A percentile compares a stretch with the other conserved stretches of the same genome.
phyloP scores from a whole-genome alignment of 345 rosid genomes.

The Heritiera littoralis region DNA sequence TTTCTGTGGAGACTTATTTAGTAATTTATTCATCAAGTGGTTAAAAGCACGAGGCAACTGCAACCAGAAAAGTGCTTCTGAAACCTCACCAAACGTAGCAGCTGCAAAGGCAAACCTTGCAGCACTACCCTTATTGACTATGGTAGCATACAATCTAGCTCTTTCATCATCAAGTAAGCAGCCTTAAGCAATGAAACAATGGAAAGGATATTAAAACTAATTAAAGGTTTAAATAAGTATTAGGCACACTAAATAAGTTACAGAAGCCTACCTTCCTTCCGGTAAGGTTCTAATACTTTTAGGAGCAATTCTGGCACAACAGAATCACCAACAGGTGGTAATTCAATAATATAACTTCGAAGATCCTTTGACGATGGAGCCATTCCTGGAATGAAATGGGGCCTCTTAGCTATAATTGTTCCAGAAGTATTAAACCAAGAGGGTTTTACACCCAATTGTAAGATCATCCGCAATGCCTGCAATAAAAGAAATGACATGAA shows the following conservation, averaged over 20 bases:
- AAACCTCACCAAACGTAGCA: slow-evolving; percentile 84
- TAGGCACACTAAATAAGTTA: slow-evolving; percentile 17
- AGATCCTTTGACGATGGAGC: slow-evolving; percentile 71
- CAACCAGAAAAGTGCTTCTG: slow-evolving; percentile 95
- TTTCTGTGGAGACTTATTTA: slow-evolving; percentile 54
- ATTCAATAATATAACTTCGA: slow-evolving; percentile 80
- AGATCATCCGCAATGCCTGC: slow-evolving; percentile 93
- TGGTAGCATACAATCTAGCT: slow-evolving; percentile 77
- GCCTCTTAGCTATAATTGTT: slow-evolving; percentile 68
- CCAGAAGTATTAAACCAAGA: slow-evolving; percentile 93
- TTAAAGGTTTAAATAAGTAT: slow-evolving; percentile 16
- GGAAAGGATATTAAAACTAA: slow-evolving; percentile 23
- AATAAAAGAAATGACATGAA: slow-evolving; percentile 25
- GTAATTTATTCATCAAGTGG: slow-evolving; percentile 66
- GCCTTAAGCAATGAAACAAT: slow-evolving; percentile 46
- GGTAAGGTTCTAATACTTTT: slow-evolving; percentile 89
- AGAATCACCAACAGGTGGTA: slow-evolving; percentile 78
- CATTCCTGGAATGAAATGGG: slow-evolving; percentile 70
- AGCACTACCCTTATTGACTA: slow-evolving; percentile 74
- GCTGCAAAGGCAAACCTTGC: slow-evolving; percentile 95
- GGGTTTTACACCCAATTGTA: slow-evolving; percentile 92
- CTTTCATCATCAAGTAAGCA: slow-evolving; percentile 89
- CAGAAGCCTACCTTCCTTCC: slow-evolving; percentile 62
- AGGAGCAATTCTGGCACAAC: slow-evolving; percentile 98
- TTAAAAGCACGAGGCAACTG: slow-evolving; percentile 85